Evolutionary conservation across 2,329 filamentous ascomycete species (phyloP).

Genomic region (Aspergillus novoparasiticus): DNA sequence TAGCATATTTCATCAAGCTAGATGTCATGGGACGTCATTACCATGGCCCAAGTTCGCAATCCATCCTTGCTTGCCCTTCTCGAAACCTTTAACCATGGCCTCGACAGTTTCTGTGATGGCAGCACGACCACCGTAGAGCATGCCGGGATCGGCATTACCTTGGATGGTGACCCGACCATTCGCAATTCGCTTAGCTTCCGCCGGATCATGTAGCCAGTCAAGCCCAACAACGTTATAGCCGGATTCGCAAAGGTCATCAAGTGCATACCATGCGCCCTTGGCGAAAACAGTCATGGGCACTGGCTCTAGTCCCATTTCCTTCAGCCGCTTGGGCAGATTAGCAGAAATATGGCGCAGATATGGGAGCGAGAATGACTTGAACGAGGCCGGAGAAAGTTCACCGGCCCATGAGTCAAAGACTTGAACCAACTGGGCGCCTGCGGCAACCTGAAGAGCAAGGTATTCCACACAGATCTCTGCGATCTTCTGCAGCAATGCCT

Average conservation of each 20-base stretch:
- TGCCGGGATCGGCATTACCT: slow-evolving; percentile 92
- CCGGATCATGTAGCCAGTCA: slow-evolving; percentile 92
- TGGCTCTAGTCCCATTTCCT: slow-evolving; percentile 71
- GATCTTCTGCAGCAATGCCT: slow-evolving; percentile 85
- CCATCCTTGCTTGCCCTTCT: slow-evolving; percentile 84
- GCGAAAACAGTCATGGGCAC: slow-evolving; percentile 99
- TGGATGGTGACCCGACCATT: slow-evolving; percentile 80
- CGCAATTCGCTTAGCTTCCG: slow-evolving; percentile 78
- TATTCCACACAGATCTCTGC: slow-evolving; percentile 94
- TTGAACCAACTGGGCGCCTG: slow-evolving; percentile 92
- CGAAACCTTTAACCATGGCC: slow-evolving; percentile 85
- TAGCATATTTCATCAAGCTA: slow-evolving; percentile 22
- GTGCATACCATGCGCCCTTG: slow-evolving; percentile 94
- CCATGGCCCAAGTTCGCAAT: slow-evolving; percentile 96
- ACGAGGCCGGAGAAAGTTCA: slow-evolving; percentile 81
- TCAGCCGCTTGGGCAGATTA: slow-evolving; percentile 73
- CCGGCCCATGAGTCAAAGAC: slow-evolving; percentile 99
- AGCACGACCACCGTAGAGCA: slow-evolving; percentile 81
- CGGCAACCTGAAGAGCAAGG: slow-evolving; percentile 85
- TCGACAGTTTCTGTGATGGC: slow-evolving; percentile 82
- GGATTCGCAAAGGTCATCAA: slow-evolving; percentile 82
- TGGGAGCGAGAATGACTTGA: slow-evolving; percentile 82
- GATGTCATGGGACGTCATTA: slow-evolving; percentile 41
- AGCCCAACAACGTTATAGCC: slow-evolving; percentile 93
- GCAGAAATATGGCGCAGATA: slow-evolving; percentile 83